Conservation (phyloP, 2,329 filamentous ascomycete genomes). For the Pestalotiopsis sp. region DNA sequence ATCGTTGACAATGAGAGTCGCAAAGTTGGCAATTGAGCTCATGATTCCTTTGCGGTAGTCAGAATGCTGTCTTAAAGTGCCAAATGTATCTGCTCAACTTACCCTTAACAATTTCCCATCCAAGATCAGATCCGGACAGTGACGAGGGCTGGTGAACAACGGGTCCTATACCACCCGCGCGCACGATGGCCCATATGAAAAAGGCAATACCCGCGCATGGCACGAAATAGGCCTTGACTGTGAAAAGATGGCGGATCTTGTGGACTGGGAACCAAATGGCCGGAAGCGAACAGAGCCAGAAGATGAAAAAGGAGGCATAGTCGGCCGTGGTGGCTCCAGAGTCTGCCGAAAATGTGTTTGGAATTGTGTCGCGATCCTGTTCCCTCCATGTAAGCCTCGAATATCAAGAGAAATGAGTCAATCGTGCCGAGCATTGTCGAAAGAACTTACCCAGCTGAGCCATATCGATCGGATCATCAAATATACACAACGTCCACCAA, state of each 20-base stretch:
- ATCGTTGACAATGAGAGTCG: conserved; percentile 81
- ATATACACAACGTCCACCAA: conserved; percentile 82
- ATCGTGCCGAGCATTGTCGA: not conserved
- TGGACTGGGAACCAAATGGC: conserved; percentile 91
- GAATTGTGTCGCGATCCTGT: conserved; percentile 56
- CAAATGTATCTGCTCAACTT: not conserved
- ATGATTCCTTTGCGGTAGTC: conserved; percentile 63
- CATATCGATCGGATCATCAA: conserved; percentile 89
- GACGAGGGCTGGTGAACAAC: conserved; percentile 72
- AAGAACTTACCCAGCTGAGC: conserved; percentile 59
- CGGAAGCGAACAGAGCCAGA: conserved; percentile 79
- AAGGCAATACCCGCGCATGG: conserved; percentile 82
- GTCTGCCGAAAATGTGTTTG: conserved; percentile 64
- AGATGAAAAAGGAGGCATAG: conserved; percentile 84
- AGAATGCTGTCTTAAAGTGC: no score
- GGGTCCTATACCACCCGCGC: conserved; percentile 81
- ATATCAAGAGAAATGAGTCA: not conserved
- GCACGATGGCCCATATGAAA: conserved; percentile 76
- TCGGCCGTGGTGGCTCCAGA: conserved; percentile 75
- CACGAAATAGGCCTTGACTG: conserved; percentile 84
- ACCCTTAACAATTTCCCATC: conserved; percentile 78
- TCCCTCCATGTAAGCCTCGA: not conserved
- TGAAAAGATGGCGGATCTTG: conserved; percentile 87
- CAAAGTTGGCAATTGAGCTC: conserved; percentile 88
- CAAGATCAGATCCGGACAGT: conserved; percentile 68